Base-by-base conservation (phyloP, 2,329 filamentous ascomycete species). In the Cladophialophora bantiana region DNA sequence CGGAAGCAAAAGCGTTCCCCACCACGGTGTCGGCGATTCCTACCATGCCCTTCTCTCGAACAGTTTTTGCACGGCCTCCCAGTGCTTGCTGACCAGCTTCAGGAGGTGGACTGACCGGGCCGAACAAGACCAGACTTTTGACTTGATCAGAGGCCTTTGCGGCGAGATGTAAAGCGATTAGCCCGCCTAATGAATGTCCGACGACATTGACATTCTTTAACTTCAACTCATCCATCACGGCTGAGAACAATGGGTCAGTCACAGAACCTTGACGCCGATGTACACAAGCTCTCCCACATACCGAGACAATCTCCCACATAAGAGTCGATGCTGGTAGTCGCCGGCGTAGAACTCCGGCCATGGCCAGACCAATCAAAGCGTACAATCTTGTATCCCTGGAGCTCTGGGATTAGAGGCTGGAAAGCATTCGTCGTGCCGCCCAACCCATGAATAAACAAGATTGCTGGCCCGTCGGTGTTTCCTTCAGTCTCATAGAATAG, bases 301-400 rank as follows among this genome's bases (percentile, higher is more conserved):
- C 60, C 60, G 18, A 56, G 52, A 50, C 45, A 53, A 45, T 63
- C 60, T 36, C 38, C 54, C 31, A 63, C 60, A 40, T 63, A 63
- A n/a, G 60, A 63, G 38, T 57, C 54, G 53, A 63, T 63, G 26
- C 60, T 63, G 13, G 60, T 63, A 2, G 60, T 56, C 0, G 84
- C 80, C 6, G 79, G 79, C 0, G 84, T 86, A 0, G 84, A 83
- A 1, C 83, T 84, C 10, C 83, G 75, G 1, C 85, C 85, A 68
- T 86, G 85, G 2, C 85, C 85, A 73, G 87, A 85, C 2, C 87
- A 76, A 66, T 87, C 85, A 65, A 82, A 82, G 0, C 84, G 73
- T 65, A 84, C 80, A 4, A 81, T 67, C 0, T 71, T 76, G 68
- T 79, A 73, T 13, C 74, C 67, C 6, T 70, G 64, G 9, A 80